These are phyloP conservation scores for Tylopilus vinaceipallidus DNA, from an alignment of 768 basidiomycete genomes.

Conservation along the genomic window DNA sequence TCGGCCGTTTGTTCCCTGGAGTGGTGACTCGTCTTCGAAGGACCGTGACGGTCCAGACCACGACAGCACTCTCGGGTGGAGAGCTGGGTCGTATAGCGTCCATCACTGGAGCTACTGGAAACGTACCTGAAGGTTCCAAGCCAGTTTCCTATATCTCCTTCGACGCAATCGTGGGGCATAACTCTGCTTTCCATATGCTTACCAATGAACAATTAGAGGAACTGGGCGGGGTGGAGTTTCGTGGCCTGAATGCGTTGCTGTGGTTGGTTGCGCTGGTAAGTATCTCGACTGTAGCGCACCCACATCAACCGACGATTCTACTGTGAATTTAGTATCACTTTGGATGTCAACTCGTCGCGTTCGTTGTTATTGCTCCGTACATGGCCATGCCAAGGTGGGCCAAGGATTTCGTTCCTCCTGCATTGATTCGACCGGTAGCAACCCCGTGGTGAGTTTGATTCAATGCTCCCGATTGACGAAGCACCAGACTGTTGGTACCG, in stretches of 20 bases:
- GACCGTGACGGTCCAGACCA: constrained; percentile 74
- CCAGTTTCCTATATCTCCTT: constrained; percentile 82
- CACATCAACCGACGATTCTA: background rate
- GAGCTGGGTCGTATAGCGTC: constrained; percentile 28
- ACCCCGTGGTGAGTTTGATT: constrained; percentile 57
- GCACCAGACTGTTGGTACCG: background rate
- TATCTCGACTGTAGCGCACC: constrained; percentile 7
- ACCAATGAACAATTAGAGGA: constrained; percentile 86
- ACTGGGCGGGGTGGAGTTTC: constrained; percentile 91
- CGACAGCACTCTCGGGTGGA: constrained; percentile 49
- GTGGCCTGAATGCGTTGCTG: constrained; percentile 74
- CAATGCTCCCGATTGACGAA: background rate
- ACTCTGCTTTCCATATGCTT: constrained; percentile 67
- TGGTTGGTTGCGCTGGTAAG: constrained; percentile 79
- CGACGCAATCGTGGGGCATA: constrained; percentile 79
- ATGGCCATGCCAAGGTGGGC: constrained; percentile 62
- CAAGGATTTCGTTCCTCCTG: constrained; percentile 56
- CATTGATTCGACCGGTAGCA: constrained; percentile 51
- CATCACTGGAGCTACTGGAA: constrained; percentile 14
- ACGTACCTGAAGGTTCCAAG: constrained; percentile 40
- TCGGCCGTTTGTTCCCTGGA: constrained; percentile 62
- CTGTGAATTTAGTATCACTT: constrained; percentile 67
- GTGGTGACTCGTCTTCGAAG: constrained; percentile 55
- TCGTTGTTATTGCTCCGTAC: constrained; percentile 79
- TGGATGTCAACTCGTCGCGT: constrained; percentile 62